These are phyloP conservation scores for Hypoxylon rubiginosum DNA, from an alignment of 2,329 filamentous ascomycete species.

Conservation along the genomic window DNA sequence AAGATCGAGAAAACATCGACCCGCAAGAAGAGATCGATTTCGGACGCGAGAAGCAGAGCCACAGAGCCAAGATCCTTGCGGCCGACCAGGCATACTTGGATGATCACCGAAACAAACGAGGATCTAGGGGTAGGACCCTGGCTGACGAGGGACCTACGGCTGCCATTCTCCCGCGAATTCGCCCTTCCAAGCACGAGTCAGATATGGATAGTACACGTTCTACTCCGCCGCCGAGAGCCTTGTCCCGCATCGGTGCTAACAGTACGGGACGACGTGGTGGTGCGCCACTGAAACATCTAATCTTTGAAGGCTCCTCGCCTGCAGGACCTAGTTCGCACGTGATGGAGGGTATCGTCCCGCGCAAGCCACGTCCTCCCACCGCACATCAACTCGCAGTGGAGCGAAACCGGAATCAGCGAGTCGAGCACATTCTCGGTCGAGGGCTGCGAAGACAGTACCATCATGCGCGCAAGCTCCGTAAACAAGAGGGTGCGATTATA, in stretches of 20 bases:
- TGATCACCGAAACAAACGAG: slow-evolving; percentile 71
- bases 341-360: slow-evolving; percentile 65
- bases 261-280: slow-evolving; percentile 59
- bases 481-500: slow-evolving; percentile 75
- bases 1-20: slow-evolving; percentile 79
- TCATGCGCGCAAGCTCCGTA: slow-evolving; percentile 71
- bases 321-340: slow-evolving; percentile 65
- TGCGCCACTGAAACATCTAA: slow-evolving; percentile 69
- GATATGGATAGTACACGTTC: slow-evolving; percentile 67
- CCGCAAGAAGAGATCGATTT: slow-evolving; percentile 63
- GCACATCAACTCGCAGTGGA: slow-evolving; percentile 87
- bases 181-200: slow-evolving; percentile 73
- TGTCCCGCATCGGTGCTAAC: slow-evolving; percentile 54
- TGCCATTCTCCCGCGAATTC: slow-evolving; percentile 72
- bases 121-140: slow-evolving; percentile 53
- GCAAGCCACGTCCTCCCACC: slow-evolving; percentile 80
- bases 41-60: slow-evolving; percentile 71
- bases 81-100: slow-evolving; percentile 79
- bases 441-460: slow-evolving; percentile 77
- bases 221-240: slow-evolving; percentile 62
- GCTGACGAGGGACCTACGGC: slow-evolving; percentile 67
- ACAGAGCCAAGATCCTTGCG: slow-evolving; percentile 80
- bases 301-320: slow-evolving; percentile 73
- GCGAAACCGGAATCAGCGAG: slow-evolving; percentile 80
- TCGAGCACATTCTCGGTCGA: slow-evolving; percentile 86